phyloP scores from a whole-genome alignment of 495 filamentous ascomycete species.

The Echria macrotheca region DNA sequence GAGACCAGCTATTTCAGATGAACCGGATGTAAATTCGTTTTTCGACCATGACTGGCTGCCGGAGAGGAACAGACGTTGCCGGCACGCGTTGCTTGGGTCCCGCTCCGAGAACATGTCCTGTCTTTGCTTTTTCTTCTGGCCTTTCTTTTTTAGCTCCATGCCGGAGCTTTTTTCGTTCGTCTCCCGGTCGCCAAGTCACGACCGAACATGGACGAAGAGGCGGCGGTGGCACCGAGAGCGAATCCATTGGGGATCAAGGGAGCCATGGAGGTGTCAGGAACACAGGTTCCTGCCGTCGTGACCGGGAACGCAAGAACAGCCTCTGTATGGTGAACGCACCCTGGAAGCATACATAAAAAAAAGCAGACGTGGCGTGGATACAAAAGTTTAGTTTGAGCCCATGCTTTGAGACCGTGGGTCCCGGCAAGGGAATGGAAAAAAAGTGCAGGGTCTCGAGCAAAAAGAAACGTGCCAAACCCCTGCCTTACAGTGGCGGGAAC shows the following conservation, averaged over 20 bases:
- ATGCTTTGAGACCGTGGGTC: conserved; percentile 1
- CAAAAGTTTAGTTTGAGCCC: conserved; percentile 9
- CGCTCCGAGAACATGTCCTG: conserved; percentile 2
- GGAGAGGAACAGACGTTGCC: no score
- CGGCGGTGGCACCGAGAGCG: conserved; percentile 16
- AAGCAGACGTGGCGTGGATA: conserved; percentile 13
- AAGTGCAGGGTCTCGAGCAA: conserved; percentile 1
- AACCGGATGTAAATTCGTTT: no score
- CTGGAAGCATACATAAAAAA: conserved; percentile 1
- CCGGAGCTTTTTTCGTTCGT: conserved; percentile 11
- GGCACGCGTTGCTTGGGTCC: no score
- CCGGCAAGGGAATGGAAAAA: not conserved
- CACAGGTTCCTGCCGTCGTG: conserved; percentile 3
- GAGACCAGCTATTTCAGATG: conserved; percentile 8
- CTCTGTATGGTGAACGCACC: conserved; percentile 10
- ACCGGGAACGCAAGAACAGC: conserved; percentile 17
- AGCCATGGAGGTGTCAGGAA: conserved; percentile 17
- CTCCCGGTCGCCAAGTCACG: conserved; percentile 24
- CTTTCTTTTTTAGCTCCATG: conserved; percentile 11
- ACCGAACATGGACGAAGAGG: not conserved
- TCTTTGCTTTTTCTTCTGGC: conserved; percentile 19
- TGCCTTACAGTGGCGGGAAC: not conserved
- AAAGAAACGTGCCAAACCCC: conserved; percentile 11
- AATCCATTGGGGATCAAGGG: conserved; percentile 20
- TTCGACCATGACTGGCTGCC: no score